These are phyloP conservation scores for Sugiyamaella paludigena DNA, from an alignment of 1,139 yeast species.

Conservation along the genomic window DNA sequence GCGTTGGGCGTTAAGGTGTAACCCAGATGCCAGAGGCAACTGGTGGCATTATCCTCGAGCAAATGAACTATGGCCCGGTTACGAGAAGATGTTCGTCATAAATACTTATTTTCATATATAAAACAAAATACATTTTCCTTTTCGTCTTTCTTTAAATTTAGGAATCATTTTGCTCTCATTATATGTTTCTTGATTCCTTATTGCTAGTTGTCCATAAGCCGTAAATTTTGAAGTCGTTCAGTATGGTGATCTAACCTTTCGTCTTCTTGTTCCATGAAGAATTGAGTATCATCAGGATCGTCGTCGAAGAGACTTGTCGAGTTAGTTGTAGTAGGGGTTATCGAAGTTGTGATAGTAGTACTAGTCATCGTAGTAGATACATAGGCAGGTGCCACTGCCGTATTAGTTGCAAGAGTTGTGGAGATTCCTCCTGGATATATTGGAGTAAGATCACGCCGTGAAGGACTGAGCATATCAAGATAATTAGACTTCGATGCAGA, in stretches of 20 bases:
- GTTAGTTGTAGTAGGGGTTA: slow-evolving; percentile 1
- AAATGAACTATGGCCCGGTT: too few relatives aligned
- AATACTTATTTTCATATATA: too few relatives aligned
- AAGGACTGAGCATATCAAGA: slow-evolving; percentile 8
- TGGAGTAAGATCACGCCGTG: slow-evolving; percentile 7
- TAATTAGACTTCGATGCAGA: slow-evolving; percentile 5
- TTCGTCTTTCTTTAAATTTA: too few relatives aligned
- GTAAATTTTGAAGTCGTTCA: slow-evolving; percentile 6
- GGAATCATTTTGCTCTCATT: too few relatives aligned
- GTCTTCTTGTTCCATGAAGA: slow-evolving; percentile 27
- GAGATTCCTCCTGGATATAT: background rate
- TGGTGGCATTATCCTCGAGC: too few relatives aligned
- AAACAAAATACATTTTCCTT: too few relatives aligned
- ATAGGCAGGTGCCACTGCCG: slow-evolving; percentile 1
- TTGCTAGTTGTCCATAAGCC: slow-evolving; percentile 11
- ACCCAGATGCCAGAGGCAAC: too few relatives aligned
- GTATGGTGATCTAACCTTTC: slow-evolving; percentile 17
- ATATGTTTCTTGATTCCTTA: too few relatives aligned
- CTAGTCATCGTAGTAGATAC: background rate
- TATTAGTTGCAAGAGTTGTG: background rate
- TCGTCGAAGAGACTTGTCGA: slow-evolving; percentile 18
- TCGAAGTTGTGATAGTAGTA: background rate
- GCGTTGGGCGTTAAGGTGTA: too few relatives aligned
- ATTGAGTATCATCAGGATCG: slow-evolving; percentile 28
- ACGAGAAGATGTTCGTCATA: too few relatives aligned